These are phyloP conservation scores for Leucosporidium scottii DNA, from an alignment of 768 basidiomycete species.

Conservation along the genomic window DNA sequence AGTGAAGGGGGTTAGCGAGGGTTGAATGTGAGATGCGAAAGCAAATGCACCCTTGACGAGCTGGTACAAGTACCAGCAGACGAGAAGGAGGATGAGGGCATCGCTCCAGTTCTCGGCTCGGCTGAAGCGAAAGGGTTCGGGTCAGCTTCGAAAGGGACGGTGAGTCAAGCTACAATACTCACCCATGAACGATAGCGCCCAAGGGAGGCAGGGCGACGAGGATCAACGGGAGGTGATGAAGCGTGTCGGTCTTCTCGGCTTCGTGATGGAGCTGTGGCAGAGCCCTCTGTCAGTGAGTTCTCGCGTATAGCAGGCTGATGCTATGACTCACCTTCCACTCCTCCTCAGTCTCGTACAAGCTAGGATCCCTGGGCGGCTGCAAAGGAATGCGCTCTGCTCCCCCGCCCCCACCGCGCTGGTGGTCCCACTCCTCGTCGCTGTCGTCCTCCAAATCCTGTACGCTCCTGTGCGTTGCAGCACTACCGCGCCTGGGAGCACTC, in stretches of 20 bases:
- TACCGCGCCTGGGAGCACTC: too few species aligned
- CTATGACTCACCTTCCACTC: conserved; percentile 4
- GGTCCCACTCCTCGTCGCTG: too few species aligned
- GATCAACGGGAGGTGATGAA: conserved; percentile 38
- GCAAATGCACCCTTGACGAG: conserved; percentile 36
- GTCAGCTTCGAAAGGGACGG: background rate
- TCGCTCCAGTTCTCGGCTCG: conserved; percentile 38
- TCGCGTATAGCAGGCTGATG: too few species aligned
- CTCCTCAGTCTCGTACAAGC: conserved; percentile 16
- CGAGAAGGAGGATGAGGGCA: conserved; percentile 36
- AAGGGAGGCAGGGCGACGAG: conserved; percentile 38
- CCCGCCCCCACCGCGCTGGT: too few species aligned
- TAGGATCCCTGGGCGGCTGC: conserved; percentile 13
- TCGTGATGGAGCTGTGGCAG: conserved; percentile 10
- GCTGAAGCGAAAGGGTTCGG: background rate
- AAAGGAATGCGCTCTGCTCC: too few species aligned
- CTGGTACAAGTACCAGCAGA: conserved; percentile 39
- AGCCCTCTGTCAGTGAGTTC: background rate
- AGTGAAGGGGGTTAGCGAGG: background rate
- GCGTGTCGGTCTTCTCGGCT: background rate
- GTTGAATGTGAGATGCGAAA: background rate
- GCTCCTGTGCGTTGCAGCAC: too few species aligned
- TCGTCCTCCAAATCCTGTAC: too few species aligned
- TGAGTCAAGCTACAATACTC: conserved; percentile 12
- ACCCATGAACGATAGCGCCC: conserved; percentile 35